Evolutionary conservation across 495 filamentous ascomycete genomes (phyloP).

Genomic region (Aspergillus panamensis): DNA sequence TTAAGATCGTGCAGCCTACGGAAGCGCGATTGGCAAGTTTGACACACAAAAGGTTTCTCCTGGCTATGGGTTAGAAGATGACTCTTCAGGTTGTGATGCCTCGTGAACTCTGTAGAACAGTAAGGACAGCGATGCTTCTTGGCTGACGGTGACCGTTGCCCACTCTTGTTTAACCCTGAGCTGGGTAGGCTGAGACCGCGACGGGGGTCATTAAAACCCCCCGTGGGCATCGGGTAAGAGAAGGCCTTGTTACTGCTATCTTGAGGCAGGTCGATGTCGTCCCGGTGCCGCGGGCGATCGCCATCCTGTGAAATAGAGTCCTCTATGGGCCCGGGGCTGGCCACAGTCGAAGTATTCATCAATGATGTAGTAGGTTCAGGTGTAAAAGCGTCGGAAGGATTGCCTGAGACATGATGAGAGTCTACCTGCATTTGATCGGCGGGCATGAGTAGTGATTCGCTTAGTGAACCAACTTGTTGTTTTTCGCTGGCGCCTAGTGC

Average conservation of each 20-base stretch:
- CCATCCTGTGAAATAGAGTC: conserved; percentile 44
- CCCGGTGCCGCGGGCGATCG: conserved; percentile 36
- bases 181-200: conserved; percentile 76
- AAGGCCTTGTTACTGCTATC: conserved; percentile 50
- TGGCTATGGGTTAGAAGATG: conserved; percentile 97
- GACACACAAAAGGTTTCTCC: conserved; percentile 93
- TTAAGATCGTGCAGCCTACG: conserved; percentile 93
- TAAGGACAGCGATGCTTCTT: conserved; percentile 97
- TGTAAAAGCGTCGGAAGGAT: conserved; percentile 33
- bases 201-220: conserved; percentile 44
- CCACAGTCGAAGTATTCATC: conserved; percentile 43
- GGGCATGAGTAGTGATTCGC: conserved; percentile 32
- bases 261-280: conserved; percentile 39
- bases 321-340: conserved; percentile 47
- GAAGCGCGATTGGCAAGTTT: conserved; percentile 85
- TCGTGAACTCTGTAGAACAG: conserved; percentile 93
- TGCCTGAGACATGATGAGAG: conserved; percentile 28
- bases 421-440: conserved; percentile 49
- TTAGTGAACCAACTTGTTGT: conserved; percentile 28
- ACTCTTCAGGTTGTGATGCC: conserved; percentile 98
- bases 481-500: conserved; percentile 44
- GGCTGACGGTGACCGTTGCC: conserved; percentile 65
- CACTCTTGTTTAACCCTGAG: conserved; percentile 57
- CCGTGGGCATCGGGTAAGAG: conserved; percentile 50
- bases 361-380: conserved; percentile 35